A percentile compares a stretch with the other conserved stretches of the same genome.
Conservation (phyloP, 1,139 yeast genomes). For the Yamadazyma atlantica region DNA sequence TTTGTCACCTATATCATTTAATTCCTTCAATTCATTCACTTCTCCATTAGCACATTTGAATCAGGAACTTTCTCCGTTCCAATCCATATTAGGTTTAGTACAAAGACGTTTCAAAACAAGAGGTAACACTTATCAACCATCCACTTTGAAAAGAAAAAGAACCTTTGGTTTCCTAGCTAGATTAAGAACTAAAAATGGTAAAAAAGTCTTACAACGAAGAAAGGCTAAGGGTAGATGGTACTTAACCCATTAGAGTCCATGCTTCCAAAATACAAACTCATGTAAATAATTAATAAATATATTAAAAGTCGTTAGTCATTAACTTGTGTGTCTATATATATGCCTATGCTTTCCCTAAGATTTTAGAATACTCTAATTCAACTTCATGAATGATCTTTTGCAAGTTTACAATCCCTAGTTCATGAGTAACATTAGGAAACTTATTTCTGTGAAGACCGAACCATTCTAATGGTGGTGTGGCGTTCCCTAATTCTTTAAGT, state of each 20-base stretch:
- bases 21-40: neutral
- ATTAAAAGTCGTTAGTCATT: conserved; percentile 1
- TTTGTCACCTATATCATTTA: neutral
- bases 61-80: conserved; percentile 17
- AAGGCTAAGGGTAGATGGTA: conserved; percentile 93
- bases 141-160: conserved; percentile 86
- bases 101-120: conserved; percentile 78
- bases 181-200: conserved; percentile 72
- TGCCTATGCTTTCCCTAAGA: conserved; percentile 38
- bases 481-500: conserved; percentile 87
- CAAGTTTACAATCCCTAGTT: conserved; percentile 67
- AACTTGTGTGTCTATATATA: neutral
- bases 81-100: conserved; percentile 37
- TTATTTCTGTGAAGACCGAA: conserved; percentile 86
- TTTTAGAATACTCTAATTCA: conserved; percentile 50
- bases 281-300: neutral
- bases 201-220: conserved; percentile 76
- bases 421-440: conserved; percentile 86
- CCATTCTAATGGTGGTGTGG: conserved; percentile 98
- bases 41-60: conserved; percentile 1
- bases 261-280: no score
- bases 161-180: conserved; percentile 91
- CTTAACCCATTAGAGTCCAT: conserved; percentile 76
- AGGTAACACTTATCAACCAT: conserved; percentile 95
- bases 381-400: conserved; percentile 71